Conservation (phyloP, 2,329 filamentous ascomycete species). For the Biscogniauxia marginata region DNA sequence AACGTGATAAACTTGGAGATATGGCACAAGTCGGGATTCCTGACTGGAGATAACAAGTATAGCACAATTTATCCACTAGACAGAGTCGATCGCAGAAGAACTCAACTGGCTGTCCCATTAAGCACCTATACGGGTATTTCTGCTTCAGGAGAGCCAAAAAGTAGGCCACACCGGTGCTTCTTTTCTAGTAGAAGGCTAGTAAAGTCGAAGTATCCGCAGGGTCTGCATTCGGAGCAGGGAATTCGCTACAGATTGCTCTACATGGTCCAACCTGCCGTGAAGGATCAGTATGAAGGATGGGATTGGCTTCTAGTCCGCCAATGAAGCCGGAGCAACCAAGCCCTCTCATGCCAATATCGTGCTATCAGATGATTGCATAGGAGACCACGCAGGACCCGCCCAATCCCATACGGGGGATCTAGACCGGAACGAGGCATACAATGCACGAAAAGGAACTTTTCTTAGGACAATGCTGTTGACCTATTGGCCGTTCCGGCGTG, state of each 20-base stretch:
- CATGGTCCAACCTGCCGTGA: slow-evolving; percentile 13
- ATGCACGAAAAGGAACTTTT: background rate
- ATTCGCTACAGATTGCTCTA: background rate
- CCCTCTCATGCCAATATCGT: slow-evolving; percentile 9
- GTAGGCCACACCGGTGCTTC: background rate
- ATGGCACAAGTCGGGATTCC: background rate
- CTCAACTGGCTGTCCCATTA: background rate
- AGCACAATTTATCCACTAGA: background rate
- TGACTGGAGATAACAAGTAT: background rate
- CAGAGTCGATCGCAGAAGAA: background rate
- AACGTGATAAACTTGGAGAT: background rate
- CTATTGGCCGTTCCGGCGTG: background rate
- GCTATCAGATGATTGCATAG: slow-evolving; percentile 4
- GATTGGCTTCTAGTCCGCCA: slow-evolving; percentile 9
- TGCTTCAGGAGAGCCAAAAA: background rate
- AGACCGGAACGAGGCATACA: background rate
- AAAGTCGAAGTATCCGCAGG: background rate
- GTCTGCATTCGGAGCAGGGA: background rate
- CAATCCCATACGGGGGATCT: background rate
- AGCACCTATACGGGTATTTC: background rate
- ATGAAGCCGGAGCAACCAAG: slow-evolving; percentile 7
- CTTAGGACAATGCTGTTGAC: background rate
- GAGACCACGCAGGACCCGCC: background rate
- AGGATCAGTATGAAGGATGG: background rate
- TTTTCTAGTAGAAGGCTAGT: background rate